Evolutionary conservation across 176 grass and related monocot species (phyloP).

Genomic region (Aegilops umbellulata): DNA sequence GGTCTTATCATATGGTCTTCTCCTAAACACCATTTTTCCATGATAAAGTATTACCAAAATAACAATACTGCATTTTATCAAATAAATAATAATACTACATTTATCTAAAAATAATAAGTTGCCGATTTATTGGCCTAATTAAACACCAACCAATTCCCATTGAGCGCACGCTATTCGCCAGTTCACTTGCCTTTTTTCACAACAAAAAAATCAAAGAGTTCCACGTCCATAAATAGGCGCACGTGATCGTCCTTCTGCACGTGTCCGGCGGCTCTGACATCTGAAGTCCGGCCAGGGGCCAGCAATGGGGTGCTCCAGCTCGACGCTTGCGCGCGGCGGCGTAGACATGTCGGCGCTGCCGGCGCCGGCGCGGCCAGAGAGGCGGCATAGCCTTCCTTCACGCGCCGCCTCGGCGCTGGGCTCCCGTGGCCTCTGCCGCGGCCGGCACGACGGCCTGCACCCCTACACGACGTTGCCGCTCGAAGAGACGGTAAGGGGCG

Average conservation of each 20-base stretch:
- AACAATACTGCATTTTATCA: neutral
- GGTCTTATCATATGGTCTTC: neutral
- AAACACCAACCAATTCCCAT: neutral
- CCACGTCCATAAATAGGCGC: neutral
- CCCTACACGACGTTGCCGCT: conserved; percentile 6
- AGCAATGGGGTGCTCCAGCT: conserved; percentile 79
- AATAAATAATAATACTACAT: neutral
- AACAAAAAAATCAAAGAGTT: neutral
- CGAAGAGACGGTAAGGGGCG: neutral
- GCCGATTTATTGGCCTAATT: conserved; percentile 2
- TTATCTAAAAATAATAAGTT: too few species aligned
- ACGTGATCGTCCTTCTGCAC: neutral
- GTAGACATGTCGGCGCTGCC: neutral
- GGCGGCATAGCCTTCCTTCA: neutral
- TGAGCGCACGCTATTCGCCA: neutral
- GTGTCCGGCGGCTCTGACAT: neutral
- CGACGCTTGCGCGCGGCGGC: conserved; percentile 35
- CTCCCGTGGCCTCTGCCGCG: conserved; percentile 42
- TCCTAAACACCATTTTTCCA: neutral
- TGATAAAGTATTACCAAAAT: neutral
- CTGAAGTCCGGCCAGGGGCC: neutral
- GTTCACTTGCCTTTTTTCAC: conserved; percentile 23
- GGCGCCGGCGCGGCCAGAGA: neutral
- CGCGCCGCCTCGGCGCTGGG: conserved; percentile 41
- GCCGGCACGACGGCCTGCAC: neutral